Evolutionary conservation across 768 basidiomycete species (phyloP), one percentile per base, ranked within the genome.

Genomic region (Daedaleopsis sinensis): DNA sequence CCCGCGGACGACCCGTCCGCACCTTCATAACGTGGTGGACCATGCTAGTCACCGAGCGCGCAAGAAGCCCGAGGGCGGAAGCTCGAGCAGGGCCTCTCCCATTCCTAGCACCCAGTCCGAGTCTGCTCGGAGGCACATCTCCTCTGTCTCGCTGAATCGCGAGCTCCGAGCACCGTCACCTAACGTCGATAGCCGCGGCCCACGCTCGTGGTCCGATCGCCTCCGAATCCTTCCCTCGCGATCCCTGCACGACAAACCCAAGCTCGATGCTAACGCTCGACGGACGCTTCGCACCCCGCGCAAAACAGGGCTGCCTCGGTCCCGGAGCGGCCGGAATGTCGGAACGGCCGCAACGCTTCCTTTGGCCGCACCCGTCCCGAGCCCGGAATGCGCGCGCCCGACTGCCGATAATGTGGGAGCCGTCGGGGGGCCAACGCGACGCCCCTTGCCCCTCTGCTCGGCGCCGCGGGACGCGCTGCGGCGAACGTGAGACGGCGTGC

Each of bases 281-380:
- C 56, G 47, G 48, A 21, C 57, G 21, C 39, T 46, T 9, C 43
- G 47, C 36, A 27, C 7, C 46, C 35, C 12, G 35, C 35, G 15
- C 43, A 47, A n/a, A 32, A 27, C 19, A 56, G 44, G 12, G 48
- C 18, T 19, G 18, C 57, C 12, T 49, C 47, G 47, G 49, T 35
- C 51, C 50, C 57, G 57, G 57, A n/a, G 42, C 54, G 46, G 47
- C 52, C 58, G 58, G 58, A 3, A 27, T 19, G 5, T 42, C 58
- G 58, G 58, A 36, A 59, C 58, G 58, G 52, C 27, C 27, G 27
- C 46, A 21, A 15, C 52, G 47, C 58, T 55, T 59, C 58, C 44
- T 35, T 39, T 43, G 16, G n/a, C 44, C 15, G 32, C 24, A 24
- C 35, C 46, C 55, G 39, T 42, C 39, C 39, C 39, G 39, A 10